Evolutionary conservation across 371 early-diverging fungal genomes (phyloP).

Genomic region (Lichtheimia hyalospora): DNA sequence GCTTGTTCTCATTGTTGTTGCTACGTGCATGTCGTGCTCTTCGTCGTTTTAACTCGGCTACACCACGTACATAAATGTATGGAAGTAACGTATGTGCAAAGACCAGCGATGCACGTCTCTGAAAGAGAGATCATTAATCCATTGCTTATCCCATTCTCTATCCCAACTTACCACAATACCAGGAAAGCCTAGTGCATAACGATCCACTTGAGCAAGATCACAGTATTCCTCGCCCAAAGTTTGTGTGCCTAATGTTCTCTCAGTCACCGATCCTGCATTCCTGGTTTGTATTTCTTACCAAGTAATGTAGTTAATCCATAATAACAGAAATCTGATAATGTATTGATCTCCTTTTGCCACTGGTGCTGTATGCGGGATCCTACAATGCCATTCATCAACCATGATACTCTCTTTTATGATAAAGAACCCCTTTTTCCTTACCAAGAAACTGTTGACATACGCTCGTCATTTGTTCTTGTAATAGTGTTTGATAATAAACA

Average conservation of each 20-base stretch:
- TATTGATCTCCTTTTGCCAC: conserved; percentile 66
- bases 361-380: conserved; percentile 72
- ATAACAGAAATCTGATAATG: conserved; percentile 68
- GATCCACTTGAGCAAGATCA: conserved; percentile 74
- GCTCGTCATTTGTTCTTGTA: conserved; percentile 64
- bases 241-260: conserved; percentile 58
- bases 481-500: conserved; percentile 67
- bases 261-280: not conserved
- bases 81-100: conserved; percentile 58
- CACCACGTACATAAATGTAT: conserved; percentile 55
- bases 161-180: conserved; percentile 44
- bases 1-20: not conserved
- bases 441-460: conserved; percentile 68
- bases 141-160: not conserved
- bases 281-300: conserved; percentile 27
- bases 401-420: not conserved
- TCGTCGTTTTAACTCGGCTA: conserved; percentile 48
- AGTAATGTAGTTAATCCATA: conserved; percentile 71
- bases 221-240: conserved; percentile 95
- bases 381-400: conserved; percentile 7
- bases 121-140: not conserved
- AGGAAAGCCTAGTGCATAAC: conserved; percentile 48
- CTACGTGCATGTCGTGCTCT: conserved; percentile 19
- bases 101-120: conserved; percentile 57
- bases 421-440: conserved; percentile 11